Evolutionary conservation across 306 rosid genomes (phyloP).

Genomic region (Alnus rubra): DNA sequence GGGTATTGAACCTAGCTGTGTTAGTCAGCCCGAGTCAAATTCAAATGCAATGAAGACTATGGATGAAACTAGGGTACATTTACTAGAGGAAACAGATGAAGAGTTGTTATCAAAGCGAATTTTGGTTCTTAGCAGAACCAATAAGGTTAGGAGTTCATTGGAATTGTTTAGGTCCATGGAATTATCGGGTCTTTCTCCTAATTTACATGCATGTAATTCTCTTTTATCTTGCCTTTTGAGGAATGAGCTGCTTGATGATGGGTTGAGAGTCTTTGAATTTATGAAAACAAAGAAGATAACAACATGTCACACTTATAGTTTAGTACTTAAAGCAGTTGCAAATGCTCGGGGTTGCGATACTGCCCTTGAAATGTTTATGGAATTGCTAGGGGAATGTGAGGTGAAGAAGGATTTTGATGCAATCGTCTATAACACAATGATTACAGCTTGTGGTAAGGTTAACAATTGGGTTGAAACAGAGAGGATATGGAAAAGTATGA

Average conservation of each 20-base stretch:
- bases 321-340: conserved; percentile 68
- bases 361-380: conserved; percentile 53
- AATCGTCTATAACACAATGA: conserved; percentile 75
- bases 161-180: conserved; percentile 78
- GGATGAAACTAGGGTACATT: conserved; percentile 38
- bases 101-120: conserved; percentile 62
- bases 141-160: conserved; percentile 72
- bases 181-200: conserved; percentile 63
- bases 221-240: conserved; percentile 74
- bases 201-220: conserved; percentile 77
- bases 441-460: conserved; percentile 65
- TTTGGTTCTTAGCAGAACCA: conserved; percentile 76
- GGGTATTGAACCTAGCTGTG: conserved; percentile 29
- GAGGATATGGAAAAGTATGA: conserved; percentile 75
- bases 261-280: conserved; percentile 57
- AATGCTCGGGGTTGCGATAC: conserved; percentile 49
- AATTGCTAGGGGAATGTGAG: conserved; percentile 48
- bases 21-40: conserved; percentile 23
- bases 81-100: conserved; percentile 70
- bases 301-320: conserved; percentile 74
- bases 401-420: conserved; percentile 57
- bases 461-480: conserved; percentile 72
- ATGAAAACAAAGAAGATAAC: conserved; percentile 50
- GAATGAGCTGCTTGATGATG: conserved; percentile 60
- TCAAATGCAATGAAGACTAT: conserved; percentile 27